These are phyloP conservation scores for Ceratocystis ficicola DNA, from an alignment of 2,329 filamentous ascomycete genomes.

Conservation along the genomic window DNA sequence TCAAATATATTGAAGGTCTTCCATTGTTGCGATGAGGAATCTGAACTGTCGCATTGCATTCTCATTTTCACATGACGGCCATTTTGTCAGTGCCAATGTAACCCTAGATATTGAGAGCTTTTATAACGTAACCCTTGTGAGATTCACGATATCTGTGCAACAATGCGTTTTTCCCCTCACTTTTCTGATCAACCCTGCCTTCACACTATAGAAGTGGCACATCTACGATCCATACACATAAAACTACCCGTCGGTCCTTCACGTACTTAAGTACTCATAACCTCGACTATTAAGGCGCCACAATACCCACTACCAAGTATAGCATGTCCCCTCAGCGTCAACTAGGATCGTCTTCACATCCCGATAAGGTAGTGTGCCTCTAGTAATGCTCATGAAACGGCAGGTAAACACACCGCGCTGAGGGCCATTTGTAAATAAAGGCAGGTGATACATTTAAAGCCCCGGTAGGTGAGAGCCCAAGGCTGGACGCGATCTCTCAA, in stretches of 20 bases:
- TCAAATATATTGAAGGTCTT: neutral
- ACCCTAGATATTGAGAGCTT: too few relatives aligned
- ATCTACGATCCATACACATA: constrained; percentile 27
- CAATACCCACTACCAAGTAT: constrained; percentile 24
- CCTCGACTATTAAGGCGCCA: constrained; percentile 26
- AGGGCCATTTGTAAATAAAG: constrained; percentile 32
- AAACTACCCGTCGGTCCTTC: constrained; percentile 26
- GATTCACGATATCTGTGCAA: too few relatives aligned
- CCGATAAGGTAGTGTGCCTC: constrained; percentile 28
- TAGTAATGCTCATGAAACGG: constrained; percentile 30
- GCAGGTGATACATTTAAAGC: constrained; percentile 32
- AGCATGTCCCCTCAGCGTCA: constrained; percentile 30
- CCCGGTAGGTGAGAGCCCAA: constrained; percentile 27
- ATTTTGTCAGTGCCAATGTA: too few relatives aligned
- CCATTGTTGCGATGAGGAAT: neutral
- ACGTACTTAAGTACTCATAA: constrained; percentile 25
- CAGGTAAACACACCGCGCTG: constrained; percentile 31
- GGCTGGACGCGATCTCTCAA: constrained; percentile 27
- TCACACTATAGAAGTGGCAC: too few relatives aligned
- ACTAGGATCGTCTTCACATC: constrained; percentile 30
- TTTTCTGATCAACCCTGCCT: too few relatives aligned
- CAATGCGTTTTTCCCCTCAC: neutral
- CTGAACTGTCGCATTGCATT: too few relatives aligned
- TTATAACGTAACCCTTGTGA: neutral
- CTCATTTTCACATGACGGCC: constrained; percentile 1